A percentile compares a stretch with the other conserved stretches of the same genome.
Evolutionary conservation across 495 filamentous ascomycete genomes (phyloP).

Genomic region (Penicillium desertorum): DNA sequence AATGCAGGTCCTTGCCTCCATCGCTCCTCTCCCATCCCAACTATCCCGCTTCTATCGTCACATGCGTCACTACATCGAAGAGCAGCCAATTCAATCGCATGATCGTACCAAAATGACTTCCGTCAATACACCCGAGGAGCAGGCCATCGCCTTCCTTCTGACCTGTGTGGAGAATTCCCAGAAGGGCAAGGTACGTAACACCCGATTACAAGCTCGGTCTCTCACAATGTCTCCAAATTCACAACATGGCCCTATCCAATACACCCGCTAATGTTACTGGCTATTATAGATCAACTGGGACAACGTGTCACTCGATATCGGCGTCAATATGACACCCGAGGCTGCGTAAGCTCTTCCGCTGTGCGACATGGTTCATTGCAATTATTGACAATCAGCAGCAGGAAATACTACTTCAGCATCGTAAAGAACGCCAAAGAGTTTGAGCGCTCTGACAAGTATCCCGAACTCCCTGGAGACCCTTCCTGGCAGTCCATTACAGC

Average conservation of each 20-base stretch:
- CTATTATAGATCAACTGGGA: background rate
- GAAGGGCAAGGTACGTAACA: background rate
- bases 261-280: background rate
- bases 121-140: background rate
- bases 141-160: background rate
- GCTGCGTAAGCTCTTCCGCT: background rate
- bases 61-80: background rate
- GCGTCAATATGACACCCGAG: background rate
- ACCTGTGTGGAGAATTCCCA: background rate
- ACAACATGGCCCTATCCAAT: background rate
- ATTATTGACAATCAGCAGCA: background rate
- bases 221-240: background rate
- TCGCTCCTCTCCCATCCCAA: background rate
- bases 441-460: background rate
- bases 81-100: background rate
- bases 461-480: background rate
- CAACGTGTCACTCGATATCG: background rate
- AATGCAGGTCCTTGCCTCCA: background rate
- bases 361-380: background rate
- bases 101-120: background rate
- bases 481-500: background rate
- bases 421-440: background rate
- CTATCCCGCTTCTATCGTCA: background rate
- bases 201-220: background rate
- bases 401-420: background rate